phyloP scores from a whole-genome alignment of 345 rosid species.

The Camelina hispida region DNA sequence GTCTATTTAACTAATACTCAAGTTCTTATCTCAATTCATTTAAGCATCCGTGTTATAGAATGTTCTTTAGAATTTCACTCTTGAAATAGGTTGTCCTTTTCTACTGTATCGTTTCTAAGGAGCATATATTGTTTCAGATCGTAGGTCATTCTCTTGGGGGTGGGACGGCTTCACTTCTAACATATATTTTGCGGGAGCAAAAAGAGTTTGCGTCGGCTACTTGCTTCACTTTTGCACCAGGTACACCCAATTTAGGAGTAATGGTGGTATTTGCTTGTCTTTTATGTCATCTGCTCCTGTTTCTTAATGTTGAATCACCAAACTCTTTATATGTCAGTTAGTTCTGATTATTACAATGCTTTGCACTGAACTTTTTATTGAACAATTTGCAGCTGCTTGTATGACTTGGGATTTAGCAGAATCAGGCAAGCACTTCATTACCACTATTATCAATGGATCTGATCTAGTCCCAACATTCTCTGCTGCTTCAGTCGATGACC shows the following conservation, averaged over 20 bases:
- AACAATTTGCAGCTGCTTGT: slow-evolving; percentile 82
- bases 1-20: not conserved
- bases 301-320: not conserved
- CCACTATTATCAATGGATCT: slow-evolving; percentile 85
- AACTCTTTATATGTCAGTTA: slow-evolving; percentile 19
- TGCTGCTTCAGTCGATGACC: slow-evolving; percentile 86
- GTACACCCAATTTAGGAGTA: slow-evolving; percentile 42
- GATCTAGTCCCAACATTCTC: slow-evolving; percentile 98
- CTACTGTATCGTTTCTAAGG: slow-evolving; percentile 17
- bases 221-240: slow-evolving; percentile 95
- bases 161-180: slow-evolving; percentile 91
- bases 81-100: slow-evolving; percentile 1
- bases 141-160: slow-evolving; percentile 99
- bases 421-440: slow-evolving; percentile 89
- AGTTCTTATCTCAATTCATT: not conserved
- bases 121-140: slow-evolving; percentile 56
- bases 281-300: slow-evolving; percentile 6
- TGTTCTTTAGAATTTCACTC: not conserved
- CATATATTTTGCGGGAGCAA: slow-evolving; percentile 89
- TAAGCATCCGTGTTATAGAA: not conserved
- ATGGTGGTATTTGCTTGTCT: not conserved
- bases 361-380: slow-evolving; percentile 37
- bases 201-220: slow-evolving; percentile 80
- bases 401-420: slow-evolving; percentile 99
- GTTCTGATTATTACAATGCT: slow-evolving; percentile 5